Percentiles rank a stretch among this genome's conserved stretches.
Evolutionary conservation across 2,329 filamentous ascomycete genomes (phyloP).

Genomic region (Metarhizium brunneum): DNA sequence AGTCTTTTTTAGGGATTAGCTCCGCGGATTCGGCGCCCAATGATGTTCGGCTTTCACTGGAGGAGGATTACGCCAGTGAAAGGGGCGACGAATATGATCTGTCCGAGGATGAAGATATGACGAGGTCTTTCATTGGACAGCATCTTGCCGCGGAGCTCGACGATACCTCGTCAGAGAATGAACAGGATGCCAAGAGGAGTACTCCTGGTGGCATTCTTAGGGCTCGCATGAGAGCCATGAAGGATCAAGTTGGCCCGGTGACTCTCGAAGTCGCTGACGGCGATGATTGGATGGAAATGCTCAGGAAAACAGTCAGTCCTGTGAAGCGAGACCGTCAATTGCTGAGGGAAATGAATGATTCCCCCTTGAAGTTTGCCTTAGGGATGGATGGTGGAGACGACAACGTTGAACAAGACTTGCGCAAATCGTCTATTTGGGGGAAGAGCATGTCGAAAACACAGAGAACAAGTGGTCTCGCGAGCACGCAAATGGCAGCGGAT

Average conservation of each 20-base stretch:
- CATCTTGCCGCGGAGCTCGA: conserved; percentile 69
- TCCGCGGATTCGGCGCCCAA: conserved; percentile 71
- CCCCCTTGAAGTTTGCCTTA: conserved; percentile 26
- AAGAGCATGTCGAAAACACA: conserved; percentile 21
- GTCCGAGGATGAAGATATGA: conserved; percentile 62
- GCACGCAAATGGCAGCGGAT: conserved; percentile 24
- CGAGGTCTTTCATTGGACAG: conserved; percentile 66
- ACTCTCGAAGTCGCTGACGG: conserved; percentile 55
- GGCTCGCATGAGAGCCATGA: conserved; percentile 54
- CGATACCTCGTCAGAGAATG: conserved; percentile 45
- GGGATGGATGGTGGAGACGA: conserved; percentile 16
- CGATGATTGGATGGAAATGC: conserved; percentile 87
- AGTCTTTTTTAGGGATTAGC: conserved; percentile 91
- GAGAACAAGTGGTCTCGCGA: conserved; percentile 18
- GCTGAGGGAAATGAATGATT: conserved; percentile 50
- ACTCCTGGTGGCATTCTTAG: conserved; percentile 54
- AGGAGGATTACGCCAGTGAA: conserved; percentile 45
- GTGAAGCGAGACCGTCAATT: conserved; percentile 83
- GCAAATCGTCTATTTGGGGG: conserved; percentile 26
- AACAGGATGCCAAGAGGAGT: conserved; percentile 32
- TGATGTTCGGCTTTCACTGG: conserved; percentile 48
- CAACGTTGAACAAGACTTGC: conserved; percentile 37
- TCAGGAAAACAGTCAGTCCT: conserved; percentile 89
- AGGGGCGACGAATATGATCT: conserved; percentile 71
- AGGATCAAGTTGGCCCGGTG: conserved; percentile 47